Percentiles rank a stretch among this genome's conserved stretches.
Conservation (phyloP, 1,139 yeast species). For the Blastobotrys raffinosifermentans region DNA sequence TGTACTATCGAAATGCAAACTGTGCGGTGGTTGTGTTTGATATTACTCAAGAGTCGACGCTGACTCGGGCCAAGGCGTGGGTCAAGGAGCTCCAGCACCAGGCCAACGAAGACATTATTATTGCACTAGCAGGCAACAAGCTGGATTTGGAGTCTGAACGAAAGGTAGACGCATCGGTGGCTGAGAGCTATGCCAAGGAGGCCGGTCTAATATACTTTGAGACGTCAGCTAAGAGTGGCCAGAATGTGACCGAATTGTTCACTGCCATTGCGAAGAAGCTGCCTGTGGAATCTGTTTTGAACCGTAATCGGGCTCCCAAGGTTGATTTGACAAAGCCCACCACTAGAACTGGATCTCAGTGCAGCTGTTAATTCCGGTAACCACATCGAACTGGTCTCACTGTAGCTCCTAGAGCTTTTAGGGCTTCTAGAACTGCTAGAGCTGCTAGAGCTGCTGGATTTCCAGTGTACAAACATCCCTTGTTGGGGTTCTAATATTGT, state of each 20-base stretch:
- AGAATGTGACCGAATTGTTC: slow-evolving; percentile 75
- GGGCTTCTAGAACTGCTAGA: too few relatives aligned
- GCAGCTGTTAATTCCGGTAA: slow-evolving; percentile 33
- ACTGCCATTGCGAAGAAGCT: slow-evolving; percentile 59
- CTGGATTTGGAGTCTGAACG: slow-evolving; percentile 54
- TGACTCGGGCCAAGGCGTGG: slow-evolving; percentile 92
- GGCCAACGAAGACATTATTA: slow-evolving; percentile 75
- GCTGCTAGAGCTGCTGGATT: too few relatives aligned
- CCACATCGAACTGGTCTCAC: too few relatives aligned
- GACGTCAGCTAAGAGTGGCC: slow-evolving; percentile 90
- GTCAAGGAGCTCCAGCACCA: slow-evolving; percentile 90
- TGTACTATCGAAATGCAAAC: slow-evolving; percentile 86
- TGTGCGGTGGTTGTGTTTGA: slow-evolving; percentile 83
- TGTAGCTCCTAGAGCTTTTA: too few relatives aligned
- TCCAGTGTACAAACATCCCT: too few relatives aligned
- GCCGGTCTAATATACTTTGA: slow-evolving; percentile 79
- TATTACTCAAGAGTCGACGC: slow-evolving; percentile 59
- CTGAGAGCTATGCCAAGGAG: slow-evolving; percentile 58
- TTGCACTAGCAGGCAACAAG: slow-evolving; percentile 81
- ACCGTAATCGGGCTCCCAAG: slow-evolving; percentile 27
- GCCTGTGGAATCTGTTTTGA: slow-evolving; percentile 33
- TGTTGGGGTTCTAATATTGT: too few relatives aligned
- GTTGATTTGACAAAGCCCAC: slow-evolving; percentile 29
- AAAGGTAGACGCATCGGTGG: slow-evolving; percentile 49
- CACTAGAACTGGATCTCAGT: slow-evolving; percentile 22